Evolutionary conservation across 2,329 filamentous ascomycete species (phyloP).

Genomic region (Hypomyces perniciosus): DNA sequence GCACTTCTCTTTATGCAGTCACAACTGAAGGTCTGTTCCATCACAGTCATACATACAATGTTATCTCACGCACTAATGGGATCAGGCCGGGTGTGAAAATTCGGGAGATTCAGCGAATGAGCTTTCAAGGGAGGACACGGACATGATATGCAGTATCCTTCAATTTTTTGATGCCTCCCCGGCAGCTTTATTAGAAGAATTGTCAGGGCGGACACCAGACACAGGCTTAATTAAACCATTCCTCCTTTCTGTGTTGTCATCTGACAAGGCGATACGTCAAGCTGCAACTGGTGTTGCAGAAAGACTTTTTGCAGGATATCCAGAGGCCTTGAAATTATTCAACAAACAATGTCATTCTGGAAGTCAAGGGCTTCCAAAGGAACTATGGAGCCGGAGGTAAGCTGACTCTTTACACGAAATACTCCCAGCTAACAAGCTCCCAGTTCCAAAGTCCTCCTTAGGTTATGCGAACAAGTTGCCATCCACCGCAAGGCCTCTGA

Average conservation of each 20-base stretch:
- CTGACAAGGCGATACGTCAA: constrained; percentile 43
- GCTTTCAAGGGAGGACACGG: constrained; percentile 9
- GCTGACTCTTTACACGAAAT: constrained; percentile 12
- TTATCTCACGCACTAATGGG: constrained; percentile 15
- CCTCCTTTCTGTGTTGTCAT: constrained; percentile 48
- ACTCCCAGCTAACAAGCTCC: not conserved
- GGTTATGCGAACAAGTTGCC: constrained; percentile 44
- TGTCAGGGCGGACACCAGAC: constrained; percentile 20
- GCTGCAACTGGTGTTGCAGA: constrained; percentile 43
- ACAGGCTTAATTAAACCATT: constrained; percentile 43
- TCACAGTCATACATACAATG: not conserved
- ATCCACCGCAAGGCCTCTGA: constrained; percentile 37
- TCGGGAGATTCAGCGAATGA: constrained; percentile 3
- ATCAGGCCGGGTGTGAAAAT: constrained; percentile 1
- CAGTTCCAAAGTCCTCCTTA: constrained; percentile 35
- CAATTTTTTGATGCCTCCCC: constrained; percentile 51
- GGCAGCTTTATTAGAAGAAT: constrained; percentile 25
- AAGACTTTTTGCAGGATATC: constrained; percentile 36
- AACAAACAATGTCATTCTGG: constrained; percentile 21
- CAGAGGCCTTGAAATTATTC: constrained; percentile 23
- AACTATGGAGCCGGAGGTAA: constrained; percentile 50
- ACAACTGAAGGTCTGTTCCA: constrained; percentile 47
- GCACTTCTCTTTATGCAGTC: constrained; percentile 51
- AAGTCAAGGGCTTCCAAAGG: constrained; percentile 26
- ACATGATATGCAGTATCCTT: constrained; percentile 39